Base-by-base conservation (phyloP, 2,329 filamentous ascomycete species). In the Tricladium varicosporioides region DNA sequence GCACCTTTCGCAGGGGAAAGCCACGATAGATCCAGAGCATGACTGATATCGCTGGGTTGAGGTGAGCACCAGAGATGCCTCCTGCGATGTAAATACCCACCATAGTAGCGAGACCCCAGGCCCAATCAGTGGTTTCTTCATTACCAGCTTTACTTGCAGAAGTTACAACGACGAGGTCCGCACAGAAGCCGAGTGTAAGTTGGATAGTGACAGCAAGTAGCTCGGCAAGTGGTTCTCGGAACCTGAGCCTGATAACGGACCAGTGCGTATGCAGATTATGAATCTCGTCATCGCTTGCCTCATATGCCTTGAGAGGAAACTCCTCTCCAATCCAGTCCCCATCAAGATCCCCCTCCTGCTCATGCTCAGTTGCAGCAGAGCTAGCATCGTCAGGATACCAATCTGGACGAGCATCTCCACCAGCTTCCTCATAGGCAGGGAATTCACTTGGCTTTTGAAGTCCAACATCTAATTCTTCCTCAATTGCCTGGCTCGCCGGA, bases 81-180 rank as follows among this genome's bases (percentile, higher is more conserved):
- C 76, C 76, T 16, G 73, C 75, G 36, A 78, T 73, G 57, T 78
- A 77, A 60, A 78, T 77, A 9, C 69, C 76, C 32, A 76, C 71
- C 77, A 83, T 84, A 18, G 76, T 75, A 1, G 77, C 80, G 13
- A 83, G 71, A 1, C 80, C 81, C 81, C 80, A 84, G 5, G 76
- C 73, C 73, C 72, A 76, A 22, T 69, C 66, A 2, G 74, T 73
- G 9, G 75, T 75, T 59, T 75, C 73, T 3, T 75, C 75, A 32
- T 77, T 79, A 1, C 73, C 74, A 1, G 70, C 65, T 15, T 67
- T 59, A 18, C 42, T 50, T 15, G 36, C 47, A 11, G 64, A 65
- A 36, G 63, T 64, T 14, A 48, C 36, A 2, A 79, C 74, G 1
- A 74, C 73, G 1, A 81, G 69, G 54, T 81, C 77, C 11, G 75